Conservation (phyloP, 441 rosid species). For the Populus hybrid region DNA sequence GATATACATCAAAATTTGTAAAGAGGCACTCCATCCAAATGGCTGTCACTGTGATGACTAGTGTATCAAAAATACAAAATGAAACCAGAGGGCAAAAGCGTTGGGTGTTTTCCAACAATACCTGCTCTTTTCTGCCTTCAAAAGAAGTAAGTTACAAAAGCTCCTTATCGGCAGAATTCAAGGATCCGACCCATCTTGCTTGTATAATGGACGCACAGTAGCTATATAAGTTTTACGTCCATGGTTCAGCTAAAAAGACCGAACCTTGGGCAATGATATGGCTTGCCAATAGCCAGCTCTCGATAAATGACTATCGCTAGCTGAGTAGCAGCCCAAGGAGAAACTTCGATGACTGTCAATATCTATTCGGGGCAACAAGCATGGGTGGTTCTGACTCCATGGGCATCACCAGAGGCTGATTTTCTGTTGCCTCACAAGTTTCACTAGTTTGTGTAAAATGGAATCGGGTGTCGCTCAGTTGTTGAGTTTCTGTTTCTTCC, state of each 20-base stretch:
- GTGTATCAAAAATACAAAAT: background rate
- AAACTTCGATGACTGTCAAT: background rate
- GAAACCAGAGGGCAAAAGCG: background rate
- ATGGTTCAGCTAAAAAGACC: background rate
- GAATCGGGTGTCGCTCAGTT: background rate
- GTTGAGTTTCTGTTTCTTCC: conserved; percentile 1
- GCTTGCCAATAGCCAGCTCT: background rate
- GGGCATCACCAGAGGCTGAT: background rate
- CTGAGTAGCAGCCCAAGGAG: background rate
- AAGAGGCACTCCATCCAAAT: no score
- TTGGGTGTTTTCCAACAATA: background rate
- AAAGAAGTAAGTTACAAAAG: background rate
- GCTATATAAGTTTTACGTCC: background rate
- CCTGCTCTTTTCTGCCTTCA: background rate
- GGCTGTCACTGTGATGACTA: background rate
- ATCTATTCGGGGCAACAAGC: background rate
- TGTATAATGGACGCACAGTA: background rate
- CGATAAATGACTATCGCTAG: background rate
- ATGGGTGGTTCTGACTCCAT: background rate
- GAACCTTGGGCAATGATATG: background rate
- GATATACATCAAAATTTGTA: no score
- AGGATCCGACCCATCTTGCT: background rate
- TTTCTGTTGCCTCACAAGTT: background rate
- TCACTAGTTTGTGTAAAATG: background rate
- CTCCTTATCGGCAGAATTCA: background rate